These are phyloP conservation scores for Solanum bulbocastanum DNA, from an alignment of 257 asterid species.

Conservation along the genomic window DNA sequence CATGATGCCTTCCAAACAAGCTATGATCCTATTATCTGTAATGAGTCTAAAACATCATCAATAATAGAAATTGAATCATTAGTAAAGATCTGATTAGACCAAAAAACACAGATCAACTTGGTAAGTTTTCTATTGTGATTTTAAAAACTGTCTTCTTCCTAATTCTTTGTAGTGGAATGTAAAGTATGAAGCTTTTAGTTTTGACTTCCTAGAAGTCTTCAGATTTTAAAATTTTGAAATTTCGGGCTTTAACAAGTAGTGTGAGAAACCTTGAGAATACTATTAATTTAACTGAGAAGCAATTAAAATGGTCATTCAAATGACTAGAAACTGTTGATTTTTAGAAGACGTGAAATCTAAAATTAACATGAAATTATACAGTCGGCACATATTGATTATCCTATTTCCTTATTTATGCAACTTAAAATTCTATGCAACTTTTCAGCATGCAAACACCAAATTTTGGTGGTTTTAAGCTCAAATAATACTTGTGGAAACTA, in stretches of 20 bases:
- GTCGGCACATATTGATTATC: neutral
- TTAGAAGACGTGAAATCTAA: neutral
- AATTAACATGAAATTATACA: neutral
- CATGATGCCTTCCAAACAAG: neutral
- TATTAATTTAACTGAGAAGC: neutral
- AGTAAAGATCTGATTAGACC: neutral
- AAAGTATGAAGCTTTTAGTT: neutral
- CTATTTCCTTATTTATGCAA: neutral
- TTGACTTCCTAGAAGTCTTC: neutral
- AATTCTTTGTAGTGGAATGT: neutral
- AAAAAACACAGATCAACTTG: neutral
- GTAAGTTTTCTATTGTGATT: neutral
- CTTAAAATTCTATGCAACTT: neutral
- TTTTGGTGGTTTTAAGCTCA: neutral
- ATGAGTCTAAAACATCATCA: neutral
- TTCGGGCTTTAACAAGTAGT: neutral
- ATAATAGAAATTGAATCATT: neutral
- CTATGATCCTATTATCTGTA: neutral
- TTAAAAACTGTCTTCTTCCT: neutral
- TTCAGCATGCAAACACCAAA: neutral
- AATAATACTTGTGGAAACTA: neutral
- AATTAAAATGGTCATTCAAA: neutral
- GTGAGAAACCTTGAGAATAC: neutral
- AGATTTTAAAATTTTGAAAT: neutral
- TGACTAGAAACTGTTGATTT: neutral